Evolutionary conservation across 2,329 filamentous ascomycete genomes (phyloP).

Genomic region (Colletotrichum cordylinicola): DNA sequence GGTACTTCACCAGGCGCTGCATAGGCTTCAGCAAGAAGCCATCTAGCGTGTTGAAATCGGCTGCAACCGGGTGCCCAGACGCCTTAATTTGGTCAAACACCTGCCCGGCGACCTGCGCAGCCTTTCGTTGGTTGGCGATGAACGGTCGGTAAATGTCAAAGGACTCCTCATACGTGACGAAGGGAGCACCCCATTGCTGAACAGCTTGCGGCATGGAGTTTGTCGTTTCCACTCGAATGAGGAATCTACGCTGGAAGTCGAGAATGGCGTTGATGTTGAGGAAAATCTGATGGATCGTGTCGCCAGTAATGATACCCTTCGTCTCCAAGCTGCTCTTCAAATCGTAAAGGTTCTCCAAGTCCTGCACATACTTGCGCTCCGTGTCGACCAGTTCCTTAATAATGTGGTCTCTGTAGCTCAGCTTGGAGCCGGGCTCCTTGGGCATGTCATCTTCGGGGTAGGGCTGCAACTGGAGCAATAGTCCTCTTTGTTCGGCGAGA

Average conservation of each 20-base stretch:
- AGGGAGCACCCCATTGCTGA: conserved; percentile 96
- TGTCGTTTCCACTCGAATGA: conserved; percentile 95
- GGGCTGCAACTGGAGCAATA: conserved; percentile 68
- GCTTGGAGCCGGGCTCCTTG: conserved; percentile 67
- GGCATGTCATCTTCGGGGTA: conserved; percentile 60
- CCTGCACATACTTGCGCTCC: conserved; percentile 96
- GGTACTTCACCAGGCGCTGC: conserved; percentile 94
- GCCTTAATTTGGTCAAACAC: conserved; percentile 86
- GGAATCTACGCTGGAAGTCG: conserved; percentile 92
- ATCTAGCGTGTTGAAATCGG: conserved; percentile 85
- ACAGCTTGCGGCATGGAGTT: conserved; percentile 78
- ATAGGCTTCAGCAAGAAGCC: conserved; percentile 96
- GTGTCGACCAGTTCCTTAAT: conserved; percentile 92
- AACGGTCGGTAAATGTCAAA: conserved; percentile 97
- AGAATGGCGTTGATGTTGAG: conserved; percentile 94
- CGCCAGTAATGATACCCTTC: conserved; percentile 85
- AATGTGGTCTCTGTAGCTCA: conserved; percentile 83
- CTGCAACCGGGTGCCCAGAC: conserved; percentile 80
- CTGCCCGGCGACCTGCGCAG: conserved; percentile 81
- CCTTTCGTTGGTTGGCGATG: conserved; percentile 94
- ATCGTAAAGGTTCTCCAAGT: conserved; percentile 91
- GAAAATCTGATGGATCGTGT: conserved; percentile 93
- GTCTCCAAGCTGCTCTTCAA: conserved; percentile 91
- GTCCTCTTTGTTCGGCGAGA: conserved; percentile 77
- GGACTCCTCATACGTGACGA: conserved; percentile 81